Evolutionary conservation across 2,329 filamentous ascomycete species (phyloP).

Genomic region (Thelonectria discophora): DNA sequence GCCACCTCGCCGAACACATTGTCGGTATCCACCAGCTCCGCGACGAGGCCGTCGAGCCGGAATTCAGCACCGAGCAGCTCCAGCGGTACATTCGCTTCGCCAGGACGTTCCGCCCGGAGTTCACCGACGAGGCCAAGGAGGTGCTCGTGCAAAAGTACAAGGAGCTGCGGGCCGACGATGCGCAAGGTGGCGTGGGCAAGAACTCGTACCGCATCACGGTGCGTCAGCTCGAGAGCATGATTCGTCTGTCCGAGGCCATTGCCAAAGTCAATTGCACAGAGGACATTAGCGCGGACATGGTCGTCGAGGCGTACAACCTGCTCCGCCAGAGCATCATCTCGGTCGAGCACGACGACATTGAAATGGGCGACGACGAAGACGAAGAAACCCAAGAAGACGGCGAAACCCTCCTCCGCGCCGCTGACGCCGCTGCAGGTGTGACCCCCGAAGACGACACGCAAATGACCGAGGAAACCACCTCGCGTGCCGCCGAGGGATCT

Average conservation of each 20-base stretch:
- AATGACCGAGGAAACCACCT: slow-evolving; percentile 47
- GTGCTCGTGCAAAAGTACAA: slow-evolving; percentile 94
- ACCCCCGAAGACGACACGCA: slow-evolving; percentile 59
- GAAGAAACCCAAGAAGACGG: slow-evolving; percentile 53
- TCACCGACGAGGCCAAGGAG: slow-evolving; percentile 85
- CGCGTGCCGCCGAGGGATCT: slow-evolving; percentile 52
- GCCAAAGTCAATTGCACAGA: slow-evolving; percentile 97
- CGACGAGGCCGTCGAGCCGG: slow-evolving; percentile 89
- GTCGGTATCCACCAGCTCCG: slow-evolving; percentile 92
- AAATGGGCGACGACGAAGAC: slow-evolving; percentile 79
- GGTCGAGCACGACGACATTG: slow-evolving; percentile 96
- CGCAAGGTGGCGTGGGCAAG: slow-evolving; percentile 90
- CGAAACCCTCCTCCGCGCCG: slow-evolving; percentile 54
- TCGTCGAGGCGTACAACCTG: slow-evolving; percentile 90
- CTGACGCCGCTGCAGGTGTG: slow-evolving; percentile 53
- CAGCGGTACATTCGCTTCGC: slow-evolving; percentile 98
- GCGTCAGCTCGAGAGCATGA: slow-evolving; percentile 93
- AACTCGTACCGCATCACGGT: slow-evolving; percentile 99
- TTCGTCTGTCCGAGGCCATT: slow-evolving; percentile 95
- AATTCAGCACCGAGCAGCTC: slow-evolving; percentile 95
- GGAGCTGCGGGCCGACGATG: slow-evolving; percentile 90
- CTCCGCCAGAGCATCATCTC: slow-evolving; percentile 95
- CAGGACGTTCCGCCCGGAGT: slow-evolving; percentile 90
- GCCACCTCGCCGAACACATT: slow-evolving; percentile 92
- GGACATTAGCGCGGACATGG: slow-evolving; percentile 84